Percentiles rank a stretch among this genome's conserved stretches.
phyloP scores from a whole-genome alignment of 176 grass and related monocot genomes.

The Zea luxurians region DNA sequence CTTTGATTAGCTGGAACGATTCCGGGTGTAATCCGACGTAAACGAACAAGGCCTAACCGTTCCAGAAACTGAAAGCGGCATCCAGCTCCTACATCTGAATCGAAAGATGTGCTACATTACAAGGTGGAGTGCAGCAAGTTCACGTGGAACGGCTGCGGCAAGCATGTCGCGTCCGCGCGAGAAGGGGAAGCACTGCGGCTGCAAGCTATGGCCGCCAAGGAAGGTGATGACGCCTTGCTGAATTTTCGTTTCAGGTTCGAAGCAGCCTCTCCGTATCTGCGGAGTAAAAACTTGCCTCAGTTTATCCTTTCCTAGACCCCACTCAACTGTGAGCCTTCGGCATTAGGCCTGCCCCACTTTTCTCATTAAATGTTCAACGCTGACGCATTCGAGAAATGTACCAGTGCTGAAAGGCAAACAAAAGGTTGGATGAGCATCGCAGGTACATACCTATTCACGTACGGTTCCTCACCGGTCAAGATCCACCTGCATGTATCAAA shows the following conservation, averaged over 20 bases:
- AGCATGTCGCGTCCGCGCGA: slow-evolving; percentile 31
- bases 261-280: too few species aligned
- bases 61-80: slow-evolving; percentile 4
- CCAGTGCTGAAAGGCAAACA: not conserved
- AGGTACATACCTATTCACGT: slow-evolving; percentile 66
- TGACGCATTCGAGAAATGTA: not conserved
- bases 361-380: not conserved
- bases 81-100: not conserved
- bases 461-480: slow-evolving; percentile 87
- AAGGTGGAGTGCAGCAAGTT: slow-evolving; percentile 57
- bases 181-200: slow-evolving; percentile 62
- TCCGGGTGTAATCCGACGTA: too few species aligned
- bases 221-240: too few species aligned
- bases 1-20: too few species aligned
- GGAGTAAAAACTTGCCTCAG: too few species aligned
- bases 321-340: too few species aligned
- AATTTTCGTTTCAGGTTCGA: too few species aligned
- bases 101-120: slow-evolving; percentile 43
- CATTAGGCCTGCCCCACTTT: too few species aligned
- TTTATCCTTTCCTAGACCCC: too few species aligned
- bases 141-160: slow-evolving; percentile 55
- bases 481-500: slow-evolving; percentile 68
- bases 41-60: too few species aligned
- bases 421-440: not conserved
- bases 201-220: slow-evolving; percentile 38